Base-by-base conservation (phyloP, 257 asterid species). In the Nicotiana knightiana region DNA sequence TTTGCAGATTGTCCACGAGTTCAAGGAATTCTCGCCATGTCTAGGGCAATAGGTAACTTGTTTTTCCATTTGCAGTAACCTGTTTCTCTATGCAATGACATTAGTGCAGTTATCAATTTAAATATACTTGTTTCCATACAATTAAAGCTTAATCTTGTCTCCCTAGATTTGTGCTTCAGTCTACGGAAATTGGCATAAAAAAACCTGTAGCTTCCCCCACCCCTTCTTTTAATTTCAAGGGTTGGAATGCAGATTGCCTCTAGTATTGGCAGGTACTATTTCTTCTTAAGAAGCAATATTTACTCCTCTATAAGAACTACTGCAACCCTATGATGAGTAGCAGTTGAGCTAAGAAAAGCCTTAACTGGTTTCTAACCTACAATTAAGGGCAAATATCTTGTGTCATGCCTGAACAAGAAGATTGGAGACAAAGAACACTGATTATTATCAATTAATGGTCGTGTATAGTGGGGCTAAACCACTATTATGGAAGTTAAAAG, bases 11-110 rank as follows among this genome's bases (percentile, higher is more conserved):
- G 79, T 53, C 79, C 84, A 0, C 63, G 84, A 61, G 84, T 84
- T 18, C 61, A 51, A 66, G 82, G 84, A 12, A 81, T 84, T 33
- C 84, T 84, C 3, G 82, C 79, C 1, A 84, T 65, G 24, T 84
- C 87, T 48, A 48, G 87, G 6, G 84, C 87, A 8, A 84, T 84
- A 26, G 86, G 86, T 83, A 79, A 68, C 77, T 28, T 11, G 16
- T 51, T 81, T 32, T 53, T 35, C 8, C 55, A 15, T 53, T n/a
- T 32, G 46, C 62, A 37, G 11, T 18, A 39, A 10, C 18, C 17
- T 39, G 4, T 18, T 67, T 39, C 57, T 68, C 57, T 37, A 17
- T 35, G 76, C 54, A 35, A 18, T 67, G 4, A 35, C 54, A 18
- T 67, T 16, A n/a, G 18, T 32, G 28, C 1, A 35, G 53, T 67